A percentile compares a stretch with the other conserved stretches of the same genome.
Conservation (phyloP, 1,139 yeast species). For the Meyerozyma athensensis region DNA sequence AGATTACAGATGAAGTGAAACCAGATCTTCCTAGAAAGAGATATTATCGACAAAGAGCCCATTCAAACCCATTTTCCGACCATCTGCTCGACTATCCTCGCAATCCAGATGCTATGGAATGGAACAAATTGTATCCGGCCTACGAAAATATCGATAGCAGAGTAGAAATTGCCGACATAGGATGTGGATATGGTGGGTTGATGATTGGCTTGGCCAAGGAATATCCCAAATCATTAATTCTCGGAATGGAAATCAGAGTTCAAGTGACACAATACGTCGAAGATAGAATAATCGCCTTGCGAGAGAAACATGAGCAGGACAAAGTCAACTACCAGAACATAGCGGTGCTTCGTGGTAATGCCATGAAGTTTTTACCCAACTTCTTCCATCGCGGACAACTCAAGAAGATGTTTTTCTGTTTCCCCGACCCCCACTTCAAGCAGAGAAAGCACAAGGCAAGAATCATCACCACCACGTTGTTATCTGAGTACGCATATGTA, state of each 20-base stretch:
- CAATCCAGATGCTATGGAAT: slow-evolving; percentile 79
- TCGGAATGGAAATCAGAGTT: slow-evolving; percentile 96
- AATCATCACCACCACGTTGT: slow-evolving; percentile 81
- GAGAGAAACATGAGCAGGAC: slow-evolving; percentile 47
- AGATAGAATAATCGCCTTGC: slow-evolving; percentile 85
- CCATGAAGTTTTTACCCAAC: slow-evolving; percentile 95
- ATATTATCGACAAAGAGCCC: slow-evolving; percentile 94
- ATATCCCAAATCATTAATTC: slow-evolving; percentile 65
- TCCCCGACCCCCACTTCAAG: slow-evolving; percentile 98
- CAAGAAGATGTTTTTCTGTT: slow-evolving; percentile 91
- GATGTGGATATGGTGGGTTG: slow-evolving; percentile 97
- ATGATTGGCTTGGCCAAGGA: slow-evolving; percentile 73
- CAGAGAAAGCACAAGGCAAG: slow-evolving; percentile 97
- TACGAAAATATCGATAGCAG: slow-evolving; percentile 39
- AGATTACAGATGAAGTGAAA: slow-evolving; percentile 14
- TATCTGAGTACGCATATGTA: slow-evolving; percentile 90
- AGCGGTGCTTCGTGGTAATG: slow-evolving; percentile 87
- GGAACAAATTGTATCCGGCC: slow-evolving; percentile 73
- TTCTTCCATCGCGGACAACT: slow-evolving; percentile 79
- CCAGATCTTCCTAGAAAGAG: slow-evolving; percentile 73
- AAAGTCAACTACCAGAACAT: slow-evolving; percentile 63
- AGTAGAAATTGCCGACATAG: slow-evolving; percentile 93
- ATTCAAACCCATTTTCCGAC: slow-evolving; percentile 95
- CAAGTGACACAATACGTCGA: slow-evolving; percentile 97
- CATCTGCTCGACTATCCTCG: slow-evolving; percentile 86